These are phyloP conservation scores for Fraxinus anomala DNA, from an alignment of 257 asterid genomes.

Conservation along the genomic window DNA sequence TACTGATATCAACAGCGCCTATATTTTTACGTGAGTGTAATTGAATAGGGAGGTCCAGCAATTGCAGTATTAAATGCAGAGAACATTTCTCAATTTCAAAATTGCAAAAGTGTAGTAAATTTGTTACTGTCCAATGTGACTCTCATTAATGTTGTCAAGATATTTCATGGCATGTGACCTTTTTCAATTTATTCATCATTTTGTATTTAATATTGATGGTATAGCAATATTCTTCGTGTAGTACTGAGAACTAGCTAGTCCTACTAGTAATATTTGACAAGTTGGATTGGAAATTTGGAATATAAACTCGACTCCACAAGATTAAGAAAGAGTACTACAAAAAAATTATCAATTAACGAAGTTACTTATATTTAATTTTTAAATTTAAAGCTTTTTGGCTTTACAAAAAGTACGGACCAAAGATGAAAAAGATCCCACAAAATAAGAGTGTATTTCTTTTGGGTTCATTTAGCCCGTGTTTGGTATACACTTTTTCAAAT, in stretches of 20 bases:
- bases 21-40: constrained; percentile 39
- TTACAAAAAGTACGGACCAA: no score
- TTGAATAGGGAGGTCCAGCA: background rate
- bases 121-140: background rate
- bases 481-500: no score
- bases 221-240: background rate
- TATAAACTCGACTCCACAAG: background rate
- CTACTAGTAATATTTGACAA: no score
- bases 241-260: background rate
- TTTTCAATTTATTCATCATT: background rate
- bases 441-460: no score
- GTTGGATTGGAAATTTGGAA: background rate
- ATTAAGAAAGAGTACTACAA: no score
- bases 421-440: no score
- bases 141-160: background rate
- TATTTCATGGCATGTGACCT: background rate
- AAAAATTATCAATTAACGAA: no score
- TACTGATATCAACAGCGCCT: constrained; percentile 21
- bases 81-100: background rate
- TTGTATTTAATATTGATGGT: background rate
- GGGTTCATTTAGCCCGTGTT: no score
- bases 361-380: no score
- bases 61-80: background rate
- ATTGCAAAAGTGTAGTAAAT: background rate
- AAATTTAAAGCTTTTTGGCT: background rate